These are phyloP conservation scores for Leccinum subgranulosum DNA, from an alignment of 768 basidiomycete genomes.

Conservation along the genomic window DNA sequence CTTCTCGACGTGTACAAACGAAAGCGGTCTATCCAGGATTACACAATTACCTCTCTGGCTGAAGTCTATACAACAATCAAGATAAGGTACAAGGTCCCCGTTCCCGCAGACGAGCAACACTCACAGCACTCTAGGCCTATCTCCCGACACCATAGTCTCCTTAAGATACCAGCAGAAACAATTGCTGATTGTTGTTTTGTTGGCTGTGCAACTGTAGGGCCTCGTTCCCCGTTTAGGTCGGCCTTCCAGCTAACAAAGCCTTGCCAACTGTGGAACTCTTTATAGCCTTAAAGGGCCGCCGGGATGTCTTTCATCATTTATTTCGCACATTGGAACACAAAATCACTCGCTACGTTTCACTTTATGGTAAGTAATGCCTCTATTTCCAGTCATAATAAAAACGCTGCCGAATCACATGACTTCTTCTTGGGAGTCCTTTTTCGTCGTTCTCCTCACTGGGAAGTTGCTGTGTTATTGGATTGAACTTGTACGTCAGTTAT, in stretches of 20 bases:
- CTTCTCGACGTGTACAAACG: background rate
- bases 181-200: background rate
- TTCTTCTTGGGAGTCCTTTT: background rate
- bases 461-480: background rate
- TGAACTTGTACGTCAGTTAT: conserved; percentile 7
- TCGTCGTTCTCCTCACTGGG: background rate
- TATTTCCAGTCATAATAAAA: too few relatives aligned
- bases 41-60: background rate
- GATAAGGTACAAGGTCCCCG: background rate
- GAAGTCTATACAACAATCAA: background rate
- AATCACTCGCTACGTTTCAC: background rate
- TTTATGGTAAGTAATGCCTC: background rate
- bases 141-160: background rate
- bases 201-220: background rate
- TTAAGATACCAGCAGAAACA: conserved; percentile 2
- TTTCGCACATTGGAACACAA: background rate
- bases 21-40: background rate
- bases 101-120: conserved; percentile 1
- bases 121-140: background rate
- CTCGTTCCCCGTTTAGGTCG: background rate
- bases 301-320: background rate
- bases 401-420: too few relatives aligned
- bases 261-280: background rate
- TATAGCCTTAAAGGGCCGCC: background rate
- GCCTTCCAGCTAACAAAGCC: conserved; percentile 1